phyloP scores from a whole-genome alignment of 2,329 filamentous ascomycete species.

The Talaromyces marneffei region DNA sequence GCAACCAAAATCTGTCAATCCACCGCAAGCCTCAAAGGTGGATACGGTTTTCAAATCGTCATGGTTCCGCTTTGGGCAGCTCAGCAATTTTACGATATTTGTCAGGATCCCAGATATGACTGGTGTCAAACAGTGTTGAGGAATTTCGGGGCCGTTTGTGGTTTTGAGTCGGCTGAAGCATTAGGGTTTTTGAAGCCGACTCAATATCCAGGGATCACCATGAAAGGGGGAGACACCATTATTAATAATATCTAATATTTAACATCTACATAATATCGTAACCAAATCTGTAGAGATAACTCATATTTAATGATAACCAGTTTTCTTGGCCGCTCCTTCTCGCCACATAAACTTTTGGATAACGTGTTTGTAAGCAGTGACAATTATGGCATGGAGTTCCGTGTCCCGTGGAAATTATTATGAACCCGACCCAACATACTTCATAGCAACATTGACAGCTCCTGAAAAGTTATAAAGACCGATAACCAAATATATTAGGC shows the following conservation, averaged over 20 bases:
- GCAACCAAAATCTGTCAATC: slow-evolving; percentile 15
- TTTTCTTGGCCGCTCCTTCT: background rate
- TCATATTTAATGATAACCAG: background rate
- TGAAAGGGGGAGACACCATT: background rate
- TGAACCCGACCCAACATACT: background rate
- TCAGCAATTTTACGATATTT: slow-evolving; percentile 3
- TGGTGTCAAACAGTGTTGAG: slow-evolving; percentile 11
- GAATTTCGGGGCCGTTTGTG: slow-evolving; percentile 8
- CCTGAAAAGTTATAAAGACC: background rate
- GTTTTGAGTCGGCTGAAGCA: slow-evolving; percentile 6
- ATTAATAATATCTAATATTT: slow-evolving; percentile 15
- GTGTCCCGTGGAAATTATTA: background rate
- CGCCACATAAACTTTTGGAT: background rate
- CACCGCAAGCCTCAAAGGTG: slow-evolving; percentile 5
- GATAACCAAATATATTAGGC: too few relatives aligned
- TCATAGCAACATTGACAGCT: background rate
- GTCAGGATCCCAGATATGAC: slow-evolving; percentile 1
- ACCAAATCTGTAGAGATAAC: too few relatives aligned
- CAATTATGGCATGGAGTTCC: background rate
- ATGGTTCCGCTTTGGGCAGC: slow-evolving; percentile 14
- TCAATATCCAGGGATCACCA: slow-evolving; percentile 6
- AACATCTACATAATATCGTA: background rate
- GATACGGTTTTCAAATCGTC: slow-evolving; percentile 13
- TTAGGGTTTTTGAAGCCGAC: slow-evolving; percentile 2
- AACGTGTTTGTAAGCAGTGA: background rate